Base-by-base conservation (phyloP, 352 stramenopile species). In the Phytophthora pisi region DNA sequence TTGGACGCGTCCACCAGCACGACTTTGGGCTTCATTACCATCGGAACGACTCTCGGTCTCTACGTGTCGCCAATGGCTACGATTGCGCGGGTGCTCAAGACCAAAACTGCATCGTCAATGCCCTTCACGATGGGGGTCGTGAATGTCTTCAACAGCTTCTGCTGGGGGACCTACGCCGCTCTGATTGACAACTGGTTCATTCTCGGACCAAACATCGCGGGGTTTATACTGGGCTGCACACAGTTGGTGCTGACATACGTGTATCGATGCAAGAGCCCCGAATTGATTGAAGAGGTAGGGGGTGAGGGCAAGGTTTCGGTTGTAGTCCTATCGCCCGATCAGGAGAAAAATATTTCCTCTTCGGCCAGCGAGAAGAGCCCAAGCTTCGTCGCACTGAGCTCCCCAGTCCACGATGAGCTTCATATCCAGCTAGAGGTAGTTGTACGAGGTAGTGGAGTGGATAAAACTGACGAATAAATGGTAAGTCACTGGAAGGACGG, bases 51-150 rank as follows among this genome's bases (percentile, higher is more conserved):
- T 3, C 54, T 82, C 11, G 53, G 77, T 1, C 43, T 87, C 24
- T 88, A 85, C 38, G 58, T 53, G 52, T 86, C 77, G 5, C 77
- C 75, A 4, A 73, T 91, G 55, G 71, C 71, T 5, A 78, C 67
- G 11, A 77, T 90, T 34, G 64, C 61, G 26, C 59, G 67, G 1
- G 68, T 76, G 0, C 2, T 72, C 1, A 42, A 3, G 6, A 72
- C 68, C 34, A 76, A 72, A 31, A 69, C 63, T 0, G 49, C 64
- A 11, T 62, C 64, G 1, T 70, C 57, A 0, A 72, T 76, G 40
- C 64, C 68, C 4, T 66, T 76, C 16, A 66, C 49, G 1, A 54
- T 76, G 57, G 62, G 58, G 8, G 43, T 66, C 42, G 62, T 72
- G 26, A 69, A 68, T 43, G 36, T 43, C 11, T 43, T 43, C 13